Evolutionary conservation across 129 eudicot species (phyloP).

Genomic region (Gnaphalium uliginosum): DNA sequence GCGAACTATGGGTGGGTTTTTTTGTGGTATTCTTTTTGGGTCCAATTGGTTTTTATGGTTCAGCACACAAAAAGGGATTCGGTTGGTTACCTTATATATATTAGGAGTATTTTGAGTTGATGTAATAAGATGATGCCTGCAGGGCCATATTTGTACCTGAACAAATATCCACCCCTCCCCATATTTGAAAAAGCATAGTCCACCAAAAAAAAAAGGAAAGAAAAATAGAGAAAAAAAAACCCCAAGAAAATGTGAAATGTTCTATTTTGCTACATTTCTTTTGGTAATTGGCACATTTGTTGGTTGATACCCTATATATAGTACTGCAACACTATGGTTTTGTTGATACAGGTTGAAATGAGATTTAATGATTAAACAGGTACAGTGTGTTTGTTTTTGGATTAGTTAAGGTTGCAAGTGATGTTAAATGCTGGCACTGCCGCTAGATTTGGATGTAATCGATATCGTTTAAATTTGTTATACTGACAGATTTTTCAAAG

Average conservation of each 20-base stretch:
- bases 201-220: neutral
- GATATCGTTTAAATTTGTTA: neutral
- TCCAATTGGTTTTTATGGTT: slow-evolving; percentile 13
- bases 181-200: neutral
- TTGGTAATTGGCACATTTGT: neutral
- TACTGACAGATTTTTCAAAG: too few species aligned
- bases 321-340: neutral
- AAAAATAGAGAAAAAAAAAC: neutral
- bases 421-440: neutral
- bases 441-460: neutral
- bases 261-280: neutral
- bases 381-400: neutral
- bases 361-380: neutral
- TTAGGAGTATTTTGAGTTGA: slow-evolving; percentile 20
- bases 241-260: neutral
- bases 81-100: slow-evolving; percentile 15
- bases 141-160: slow-evolving; percentile 21
- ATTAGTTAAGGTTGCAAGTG: neutral
- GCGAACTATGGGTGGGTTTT: slow-evolving; percentile 9
- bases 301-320: neutral
- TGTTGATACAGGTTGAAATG: neutral
- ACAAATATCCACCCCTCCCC: neutral
- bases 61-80: slow-evolving; percentile 9
- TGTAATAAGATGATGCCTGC: slow-evolving; percentile 29
- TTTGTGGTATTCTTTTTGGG: slow-evolving; percentile 25